Percentiles rank a stretch among this genome's conserved stretches.
These are phyloP conservation scores for Hypomyces perniciosus DNA, from an alignment of 2,329 filamentous ascomycete genomes.

Conservation along the genomic window DNA sequence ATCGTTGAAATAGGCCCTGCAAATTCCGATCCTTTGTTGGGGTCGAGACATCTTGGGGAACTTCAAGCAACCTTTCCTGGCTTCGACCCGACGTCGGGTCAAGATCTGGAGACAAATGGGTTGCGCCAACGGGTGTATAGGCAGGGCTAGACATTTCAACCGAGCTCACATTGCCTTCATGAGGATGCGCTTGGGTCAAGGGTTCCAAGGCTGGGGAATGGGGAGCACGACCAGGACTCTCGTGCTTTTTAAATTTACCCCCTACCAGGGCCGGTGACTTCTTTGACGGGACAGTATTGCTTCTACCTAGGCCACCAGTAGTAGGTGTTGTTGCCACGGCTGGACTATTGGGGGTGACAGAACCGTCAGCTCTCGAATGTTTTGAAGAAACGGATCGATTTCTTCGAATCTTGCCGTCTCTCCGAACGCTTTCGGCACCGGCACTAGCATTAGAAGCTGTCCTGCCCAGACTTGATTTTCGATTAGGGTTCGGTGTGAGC, in stretches of 20 bases:
- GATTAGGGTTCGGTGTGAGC: constrained; percentile 42
- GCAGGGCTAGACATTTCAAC: constrained; percentile 23
- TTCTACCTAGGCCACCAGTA: constrained; percentile 53
- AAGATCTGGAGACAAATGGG: constrained; percentile 23
- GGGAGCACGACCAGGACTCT: constrained; percentile 19
- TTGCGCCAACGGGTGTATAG: constrained; percentile 22
- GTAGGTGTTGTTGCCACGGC: constrained; percentile 48
- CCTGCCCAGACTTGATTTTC: constrained; percentile 48
- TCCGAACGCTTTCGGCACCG: constrained; percentile 78
- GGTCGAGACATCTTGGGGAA: constrained; percentile 39
- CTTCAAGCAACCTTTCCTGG: constrained; percentile 43
- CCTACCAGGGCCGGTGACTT: constrained; percentile 68
- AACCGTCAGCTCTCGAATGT: constrained; percentile 69
- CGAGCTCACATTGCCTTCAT: constrained; percentile 17
- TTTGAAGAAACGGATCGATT: constrained; percentile 93
- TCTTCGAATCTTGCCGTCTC: constrained; percentile 71
- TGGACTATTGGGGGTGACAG: constrained; percentile 63
- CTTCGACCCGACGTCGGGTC: constrained; percentile 35
- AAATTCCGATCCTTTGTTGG: constrained; percentile 62
- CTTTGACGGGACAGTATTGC: constrained; percentile 92
- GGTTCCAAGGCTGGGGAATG: constrained; percentile 33
- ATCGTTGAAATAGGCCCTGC: constrained; percentile 64
- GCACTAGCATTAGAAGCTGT: constrained; percentile 85
- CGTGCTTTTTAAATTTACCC: constrained; percentile 53
- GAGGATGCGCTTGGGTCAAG: constrained; percentile 29